These are phyloP conservation scores for Castanea mollissima DNA, from an alignment of 306 rosid genomes.

Conservation along the genomic window DNA sequence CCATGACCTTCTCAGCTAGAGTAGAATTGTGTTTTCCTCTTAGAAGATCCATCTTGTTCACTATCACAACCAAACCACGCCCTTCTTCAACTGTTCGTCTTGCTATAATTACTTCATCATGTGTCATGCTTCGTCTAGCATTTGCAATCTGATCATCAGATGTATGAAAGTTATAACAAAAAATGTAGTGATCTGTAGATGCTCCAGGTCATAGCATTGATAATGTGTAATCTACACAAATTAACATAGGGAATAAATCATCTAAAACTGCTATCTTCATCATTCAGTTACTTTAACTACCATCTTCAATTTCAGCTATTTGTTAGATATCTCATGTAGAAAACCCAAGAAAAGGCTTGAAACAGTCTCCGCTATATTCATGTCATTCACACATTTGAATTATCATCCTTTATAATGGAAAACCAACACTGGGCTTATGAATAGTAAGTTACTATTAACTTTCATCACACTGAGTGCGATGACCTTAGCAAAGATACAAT, in stretches of 20 bases:
- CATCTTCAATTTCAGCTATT: neutral
- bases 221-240: neutral
- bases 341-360: neutral
- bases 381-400: neutral
- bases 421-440: neutral
- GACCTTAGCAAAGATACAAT: slow-evolving; percentile 9
- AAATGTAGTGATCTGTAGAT: neutral
- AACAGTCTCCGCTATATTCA: neutral
- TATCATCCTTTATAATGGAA: neutral
- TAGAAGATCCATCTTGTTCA: slow-evolving; percentile 95
- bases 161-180: slow-evolving; percentile 1
- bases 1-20: slow-evolving; percentile 64
- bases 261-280: neutral
- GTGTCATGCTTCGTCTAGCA: slow-evolving; percentile 82
- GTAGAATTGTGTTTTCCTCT: slow-evolving; percentile 49
- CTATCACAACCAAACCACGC: slow-evolving; percentile 92
- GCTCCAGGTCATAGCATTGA: neutral
- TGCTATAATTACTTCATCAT: slow-evolving; percentile 91
- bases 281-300: neutral
- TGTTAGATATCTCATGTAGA: neutral
- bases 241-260: neutral
- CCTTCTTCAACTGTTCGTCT: slow-evolving; percentile 97
- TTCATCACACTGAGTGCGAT: slow-evolving; percentile 18
- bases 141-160: slow-evolving; percentile 55
- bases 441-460: slow-evolving; percentile 9